phyloP scores from a whole-genome alignment of 495 filamentous ascomycete species.

The Penicillium bialowiezense region DNA sequence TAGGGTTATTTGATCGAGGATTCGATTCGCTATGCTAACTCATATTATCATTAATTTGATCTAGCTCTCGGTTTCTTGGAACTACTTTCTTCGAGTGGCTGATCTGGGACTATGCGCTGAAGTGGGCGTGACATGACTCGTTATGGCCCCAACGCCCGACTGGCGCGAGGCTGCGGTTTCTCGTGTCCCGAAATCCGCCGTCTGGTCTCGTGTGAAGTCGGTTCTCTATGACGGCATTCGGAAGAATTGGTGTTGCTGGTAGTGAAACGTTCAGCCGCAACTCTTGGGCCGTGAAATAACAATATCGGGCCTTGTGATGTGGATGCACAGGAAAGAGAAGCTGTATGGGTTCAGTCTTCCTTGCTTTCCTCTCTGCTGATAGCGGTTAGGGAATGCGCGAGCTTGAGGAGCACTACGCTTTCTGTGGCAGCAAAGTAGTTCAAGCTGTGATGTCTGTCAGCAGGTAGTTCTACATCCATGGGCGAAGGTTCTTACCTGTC shows the following conservation, averaged over 20 bases:
- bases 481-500: constrained; percentile 54
- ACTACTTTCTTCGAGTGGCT: too few species aligned
- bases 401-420: constrained; percentile 85
- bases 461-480: not conserved
- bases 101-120: not conserved
- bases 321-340: not conserved
- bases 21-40: constrained; percentile 5
- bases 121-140: not conserved
- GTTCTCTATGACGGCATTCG: too few species aligned
- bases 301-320: constrained; percentile 1
- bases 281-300: not conserved
- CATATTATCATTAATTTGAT: constrained; percentile 5
- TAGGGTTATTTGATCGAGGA: too few species aligned
- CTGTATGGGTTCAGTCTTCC: constrained; percentile 30
- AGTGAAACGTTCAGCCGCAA: not conserved
- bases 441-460: constrained; percentile 39
- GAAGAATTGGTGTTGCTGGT: too few species aligned
- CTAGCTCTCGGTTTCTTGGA: too few species aligned
- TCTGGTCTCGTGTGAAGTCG: too few species aligned
- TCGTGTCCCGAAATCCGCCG: too few species aligned
- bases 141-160: not conserved
- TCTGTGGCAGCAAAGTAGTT: constrained; percentile 98
- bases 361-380: constrained; percentile 40
- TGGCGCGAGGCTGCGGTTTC: too few species aligned
- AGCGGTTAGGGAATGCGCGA: constrained; percentile 52